A percentile compares a stretch with the other conserved stretches of the same genome.
These are phyloP conservation scores for Pseudognaphalium luteoalbum DNA, from an alignment of 129 eudicot species.

Conservation along the genomic window DNA sequence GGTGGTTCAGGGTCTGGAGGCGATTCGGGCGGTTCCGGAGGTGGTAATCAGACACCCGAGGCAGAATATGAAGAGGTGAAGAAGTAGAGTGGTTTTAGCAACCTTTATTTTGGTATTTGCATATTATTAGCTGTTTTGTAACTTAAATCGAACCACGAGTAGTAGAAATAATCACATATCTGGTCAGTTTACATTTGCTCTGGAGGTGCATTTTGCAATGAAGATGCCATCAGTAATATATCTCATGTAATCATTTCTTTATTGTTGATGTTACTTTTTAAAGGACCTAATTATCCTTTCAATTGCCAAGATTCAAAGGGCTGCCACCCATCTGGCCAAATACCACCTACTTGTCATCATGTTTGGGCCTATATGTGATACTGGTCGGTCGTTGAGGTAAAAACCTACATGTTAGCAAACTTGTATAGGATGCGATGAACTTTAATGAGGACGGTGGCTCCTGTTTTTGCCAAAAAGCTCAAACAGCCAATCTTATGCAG, in stretches of 20 bases:
- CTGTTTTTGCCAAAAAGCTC: no score
- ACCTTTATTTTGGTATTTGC: not conserved
- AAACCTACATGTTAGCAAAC: no score
- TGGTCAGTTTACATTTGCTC: conserved; percentile 10
- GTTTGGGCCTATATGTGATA: no score
- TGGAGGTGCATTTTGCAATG: conserved; percentile 14
- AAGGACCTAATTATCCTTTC: not conserved
- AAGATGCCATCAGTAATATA: conserved; percentile 16
- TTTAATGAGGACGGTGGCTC: no score
- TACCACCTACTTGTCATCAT: no score
- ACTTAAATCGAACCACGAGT: conserved; percentile 23
- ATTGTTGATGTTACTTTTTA: not conserved
- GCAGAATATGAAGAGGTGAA: conserved; percentile 90
- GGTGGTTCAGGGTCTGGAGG: conserved; percentile 41
- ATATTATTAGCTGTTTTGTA: conserved; percentile 25
- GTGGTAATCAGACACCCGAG: conserved; percentile 49
- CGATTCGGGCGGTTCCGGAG: conserved; percentile 47
- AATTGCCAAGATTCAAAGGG: not conserved
- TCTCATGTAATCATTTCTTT: not conserved
- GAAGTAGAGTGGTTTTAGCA: conserved; percentile 41
- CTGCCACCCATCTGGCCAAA: not conserved
- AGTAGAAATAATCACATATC: conserved; percentile 26
- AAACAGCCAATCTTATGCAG: no score
- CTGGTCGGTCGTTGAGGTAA: no score
- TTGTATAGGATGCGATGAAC: no score